Conservation (phyloP, 768 basidiomycete genomes). For the Myochromella boudieri region DNA sequence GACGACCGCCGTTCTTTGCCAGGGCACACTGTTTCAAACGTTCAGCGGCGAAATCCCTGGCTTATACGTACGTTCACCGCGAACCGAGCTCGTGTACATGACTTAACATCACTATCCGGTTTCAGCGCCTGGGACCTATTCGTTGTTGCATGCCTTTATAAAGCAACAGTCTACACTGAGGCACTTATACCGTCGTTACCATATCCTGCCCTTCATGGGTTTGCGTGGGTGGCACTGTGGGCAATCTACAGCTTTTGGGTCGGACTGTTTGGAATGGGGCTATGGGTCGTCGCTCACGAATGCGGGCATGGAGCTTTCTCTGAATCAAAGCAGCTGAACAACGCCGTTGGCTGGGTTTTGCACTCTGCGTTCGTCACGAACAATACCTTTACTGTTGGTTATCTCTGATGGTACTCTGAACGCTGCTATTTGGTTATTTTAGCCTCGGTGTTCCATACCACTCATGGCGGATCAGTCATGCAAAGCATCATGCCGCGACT, state of each 20-base stretch:
- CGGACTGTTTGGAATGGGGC: slow-evolving; percentile 74
- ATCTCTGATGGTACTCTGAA: not conserved
- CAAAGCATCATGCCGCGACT: slow-evolving; percentile 81
- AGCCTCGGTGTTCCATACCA: slow-evolving; percentile 88
- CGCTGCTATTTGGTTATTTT: not conserved
- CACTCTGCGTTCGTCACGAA: slow-evolving; percentile 61
- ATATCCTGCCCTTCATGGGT: slow-evolving; percentile 48
- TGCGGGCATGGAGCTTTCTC: slow-evolving; percentile 88
- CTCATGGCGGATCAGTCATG: slow-evolving; percentile 83
- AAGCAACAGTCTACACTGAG: slow-evolving; percentile 55
- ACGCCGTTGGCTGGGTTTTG: slow-evolving; percentile 77
- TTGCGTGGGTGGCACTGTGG: slow-evolving; percentile 60
- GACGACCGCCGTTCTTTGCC: not conserved
- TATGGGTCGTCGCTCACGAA: slow-evolving; percentile 84
- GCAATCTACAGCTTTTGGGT: slow-evolving; percentile 63
- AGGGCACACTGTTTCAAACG: slow-evolving; percentile 78
- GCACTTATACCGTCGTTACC: slow-evolving; percentile 49
- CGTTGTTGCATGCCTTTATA: slow-evolving; percentile 58
- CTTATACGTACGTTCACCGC: slow-evolving; percentile 54
- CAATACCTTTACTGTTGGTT: not conserved
- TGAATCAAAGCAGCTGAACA: slow-evolving; percentile 75
- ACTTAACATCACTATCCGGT: not conserved
- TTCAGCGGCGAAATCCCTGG: slow-evolving; percentile 63
- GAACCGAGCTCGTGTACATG: not conserved
- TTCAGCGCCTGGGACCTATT: slow-evolving; percentile 59